phyloP scores from a whole-genome alignment of 2,329 filamentous ascomycete species.

The Colletotrichum caudatum region DNA sequence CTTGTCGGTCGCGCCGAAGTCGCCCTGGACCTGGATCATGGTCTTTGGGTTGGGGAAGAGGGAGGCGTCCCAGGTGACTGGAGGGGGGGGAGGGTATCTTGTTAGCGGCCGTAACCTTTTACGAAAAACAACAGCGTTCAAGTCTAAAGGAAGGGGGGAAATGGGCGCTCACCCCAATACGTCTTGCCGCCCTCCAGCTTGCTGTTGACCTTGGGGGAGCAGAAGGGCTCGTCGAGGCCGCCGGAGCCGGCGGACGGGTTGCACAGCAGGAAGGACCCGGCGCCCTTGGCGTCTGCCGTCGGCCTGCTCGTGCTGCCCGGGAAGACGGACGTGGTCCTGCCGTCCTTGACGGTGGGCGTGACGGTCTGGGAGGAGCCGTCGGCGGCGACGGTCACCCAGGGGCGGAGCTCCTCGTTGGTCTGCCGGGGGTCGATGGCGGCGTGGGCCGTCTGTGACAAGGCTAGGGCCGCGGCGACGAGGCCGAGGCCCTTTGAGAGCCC shows the following conservation, averaged over 20 bases:
- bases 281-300: constrained; percentile 36
- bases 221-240: constrained; percentile 39
- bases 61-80: constrained; percentile 42
- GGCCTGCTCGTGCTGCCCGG: constrained; percentile 29
- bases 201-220: constrained; percentile 31
- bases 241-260: constrained; percentile 34
- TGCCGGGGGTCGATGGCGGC: constrained; percentile 32
- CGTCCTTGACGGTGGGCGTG: constrained; percentile 40
- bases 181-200: constrained; percentile 37
- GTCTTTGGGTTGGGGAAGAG: constrained; percentile 38
- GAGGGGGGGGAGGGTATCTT: too few species aligned
- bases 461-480: constrained; percentile 8
- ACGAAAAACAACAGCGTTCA: neutral
- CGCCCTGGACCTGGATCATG: constrained; percentile 38
- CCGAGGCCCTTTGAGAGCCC: constrained; percentile 15
- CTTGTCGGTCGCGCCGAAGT: constrained; percentile 28
- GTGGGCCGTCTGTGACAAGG: constrained; percentile 17
- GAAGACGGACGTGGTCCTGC: constrained; percentile 36
- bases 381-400: constrained; percentile 41
- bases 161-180: constrained; percentile 37
- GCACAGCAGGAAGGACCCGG: constrained; percentile 40
- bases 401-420: constrained; percentile 34
- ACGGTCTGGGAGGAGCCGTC: constrained; percentile 35
- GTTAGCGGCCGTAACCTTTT: constrained; percentile 11
- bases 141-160: too few species aligned